Conservation (phyloP, 495 filamentous ascomycete species). For the Sporormia fimetaria region DNA sequence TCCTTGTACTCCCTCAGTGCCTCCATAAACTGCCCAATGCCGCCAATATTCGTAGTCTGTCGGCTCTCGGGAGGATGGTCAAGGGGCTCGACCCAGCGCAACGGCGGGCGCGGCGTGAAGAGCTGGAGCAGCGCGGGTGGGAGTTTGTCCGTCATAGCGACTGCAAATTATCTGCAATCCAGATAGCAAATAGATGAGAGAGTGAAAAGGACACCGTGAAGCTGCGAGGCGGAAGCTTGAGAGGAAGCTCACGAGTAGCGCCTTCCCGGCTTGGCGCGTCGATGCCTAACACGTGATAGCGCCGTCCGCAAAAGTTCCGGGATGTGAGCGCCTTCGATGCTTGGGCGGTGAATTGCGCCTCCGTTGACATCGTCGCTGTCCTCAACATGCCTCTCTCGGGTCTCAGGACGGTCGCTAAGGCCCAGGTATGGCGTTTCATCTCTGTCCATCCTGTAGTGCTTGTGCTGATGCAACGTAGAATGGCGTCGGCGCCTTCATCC, state of each 20-base stretch:
- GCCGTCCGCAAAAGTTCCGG: conserved; percentile 7
- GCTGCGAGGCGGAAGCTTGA: not conserved
- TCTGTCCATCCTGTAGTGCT: not conserved
- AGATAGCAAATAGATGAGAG: too few species aligned
- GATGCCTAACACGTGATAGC: conserved; percentile 7
- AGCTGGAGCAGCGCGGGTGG: conserved; percentile 85
- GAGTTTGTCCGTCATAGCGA: conserved; percentile 81
- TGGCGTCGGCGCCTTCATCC: conserved; percentile 90
- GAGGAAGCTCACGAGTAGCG: too few species aligned
- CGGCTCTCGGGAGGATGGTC: conserved; percentile 78
- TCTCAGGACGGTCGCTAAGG: conserved; percentile 44
- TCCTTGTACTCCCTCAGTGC: conserved; percentile 59
- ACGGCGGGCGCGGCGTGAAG: conserved; percentile 82
- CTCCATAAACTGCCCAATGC: conserved; percentile 61
- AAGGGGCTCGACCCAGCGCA: conserved; percentile 75
- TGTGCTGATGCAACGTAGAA: conserved; percentile 47
- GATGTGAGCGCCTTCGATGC: not conserved
- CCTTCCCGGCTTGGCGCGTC: not conserved
- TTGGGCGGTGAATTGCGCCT: too few species aligned
- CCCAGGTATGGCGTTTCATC: conserved; percentile 41
- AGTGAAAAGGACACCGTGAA: too few species aligned
- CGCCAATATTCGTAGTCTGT: conserved; percentile 56
- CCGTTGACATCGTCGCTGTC: not conserved
- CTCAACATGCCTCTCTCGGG: conserved; percentile 59
- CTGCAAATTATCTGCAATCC: not conserved